Evolutionary conservation across 176 grass and related monocot genomes (phyloP).

Genomic region (Carex scoparia): DNA sequence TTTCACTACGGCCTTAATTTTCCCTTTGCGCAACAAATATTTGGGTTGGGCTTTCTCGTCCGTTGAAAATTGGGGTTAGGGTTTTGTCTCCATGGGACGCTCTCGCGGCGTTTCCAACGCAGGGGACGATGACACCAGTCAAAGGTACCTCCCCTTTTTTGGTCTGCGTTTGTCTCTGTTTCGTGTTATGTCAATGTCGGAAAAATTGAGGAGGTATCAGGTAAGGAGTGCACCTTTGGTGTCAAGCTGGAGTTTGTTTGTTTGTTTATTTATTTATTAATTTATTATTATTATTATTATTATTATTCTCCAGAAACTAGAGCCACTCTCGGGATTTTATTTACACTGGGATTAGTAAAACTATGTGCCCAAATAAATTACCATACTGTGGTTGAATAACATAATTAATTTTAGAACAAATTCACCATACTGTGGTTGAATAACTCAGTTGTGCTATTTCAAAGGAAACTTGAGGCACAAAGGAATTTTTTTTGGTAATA

Average conservation of each 20-base stretch:
- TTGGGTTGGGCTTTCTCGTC: neutral
- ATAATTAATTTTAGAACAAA: neutral
- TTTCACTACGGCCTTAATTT: neutral
- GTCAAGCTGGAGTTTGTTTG: neutral
- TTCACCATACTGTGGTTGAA: neutral
- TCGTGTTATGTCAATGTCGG: neutral
- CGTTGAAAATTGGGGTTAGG: constrained; percentile 32
- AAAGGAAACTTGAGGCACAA: neutral
- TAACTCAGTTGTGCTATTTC: neutral
- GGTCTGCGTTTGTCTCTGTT: neutral
- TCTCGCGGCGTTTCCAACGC: constrained; percentile 70
- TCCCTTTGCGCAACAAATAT: neutral
- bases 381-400: neutral
- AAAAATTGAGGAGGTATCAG: neutral
- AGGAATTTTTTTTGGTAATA: neutral
- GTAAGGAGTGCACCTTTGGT: neutral
- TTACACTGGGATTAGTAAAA: neutral
- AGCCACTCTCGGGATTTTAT: neutral
- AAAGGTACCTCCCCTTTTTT: constrained; percentile 39
- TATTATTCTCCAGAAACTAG: neutral
- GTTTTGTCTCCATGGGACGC: constrained; percentile 69
- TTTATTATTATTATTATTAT: neutral
- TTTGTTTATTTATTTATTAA: neutral
- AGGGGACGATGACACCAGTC: constrained; percentile 77
- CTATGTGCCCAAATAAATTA: neutral